A percentile compares a stretch with the other conserved stretches of the same genome.
Conservation (phyloP, 164 flowering plant genomes). For the Annona squamosa region DNA sequence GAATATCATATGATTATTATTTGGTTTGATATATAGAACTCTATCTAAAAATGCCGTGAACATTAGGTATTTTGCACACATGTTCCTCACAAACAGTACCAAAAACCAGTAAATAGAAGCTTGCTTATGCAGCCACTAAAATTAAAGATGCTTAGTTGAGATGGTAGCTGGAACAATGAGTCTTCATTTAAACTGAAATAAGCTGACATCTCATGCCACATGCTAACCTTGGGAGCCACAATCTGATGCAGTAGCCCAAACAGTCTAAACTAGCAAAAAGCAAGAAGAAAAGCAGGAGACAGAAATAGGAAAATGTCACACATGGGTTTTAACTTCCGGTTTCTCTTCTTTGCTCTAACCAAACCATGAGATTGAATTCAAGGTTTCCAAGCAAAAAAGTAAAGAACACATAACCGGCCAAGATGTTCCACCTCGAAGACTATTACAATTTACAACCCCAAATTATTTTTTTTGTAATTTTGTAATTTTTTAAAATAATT, state of each 20-base stretch:
- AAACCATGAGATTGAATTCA: neutral
- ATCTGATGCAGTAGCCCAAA: constrained; percentile 29
- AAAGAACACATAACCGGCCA: neutral
- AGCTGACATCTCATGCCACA: neutral
- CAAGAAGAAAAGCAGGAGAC: neutral
- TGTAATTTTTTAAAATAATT: no score
- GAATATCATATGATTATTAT: no score
- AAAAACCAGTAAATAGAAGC: neutral
- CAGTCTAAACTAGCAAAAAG: neutral
- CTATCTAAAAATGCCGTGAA: neutral
- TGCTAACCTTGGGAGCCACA: constrained; percentile 24
- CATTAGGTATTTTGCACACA: neutral
- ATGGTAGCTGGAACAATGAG: neutral
- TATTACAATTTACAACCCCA: neutral
- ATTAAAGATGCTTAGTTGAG: neutral
- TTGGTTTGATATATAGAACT: neutral
- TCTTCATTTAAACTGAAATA: neutral
- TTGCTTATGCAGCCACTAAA: neutral
- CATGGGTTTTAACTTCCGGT: neutral
- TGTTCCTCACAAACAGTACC: neutral
- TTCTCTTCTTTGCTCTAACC: neutral
- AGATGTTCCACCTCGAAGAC: neutral
- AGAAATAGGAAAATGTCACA: constrained; percentile 1
- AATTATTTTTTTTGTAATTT: neutral
- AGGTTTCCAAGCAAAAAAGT: neutral